These are phyloP conservation scores for Daldinia decipiens DNA, from an alignment of 495 filamentous ascomycete genomes.

Conservation along the genomic window DNA sequence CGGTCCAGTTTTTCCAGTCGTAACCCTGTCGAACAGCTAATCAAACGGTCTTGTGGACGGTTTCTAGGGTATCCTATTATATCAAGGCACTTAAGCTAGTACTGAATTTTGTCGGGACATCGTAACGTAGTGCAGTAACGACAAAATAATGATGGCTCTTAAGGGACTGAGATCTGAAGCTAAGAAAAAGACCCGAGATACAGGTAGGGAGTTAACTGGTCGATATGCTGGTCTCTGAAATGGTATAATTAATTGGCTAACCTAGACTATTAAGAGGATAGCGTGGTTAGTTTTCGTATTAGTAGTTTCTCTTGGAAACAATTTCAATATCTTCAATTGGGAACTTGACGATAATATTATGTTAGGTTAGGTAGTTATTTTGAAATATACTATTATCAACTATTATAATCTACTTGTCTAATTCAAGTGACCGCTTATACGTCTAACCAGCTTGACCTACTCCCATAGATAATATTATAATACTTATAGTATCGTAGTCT, in stretches of 20 bases:
- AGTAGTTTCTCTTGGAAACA: background rate
- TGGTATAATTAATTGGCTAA: background rate
- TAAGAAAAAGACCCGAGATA: background rate
- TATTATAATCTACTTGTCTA: too few species aligned
- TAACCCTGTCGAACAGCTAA: constrained; percentile 18
- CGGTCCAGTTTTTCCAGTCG: constrained; percentile 28
- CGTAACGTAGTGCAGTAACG: background rate
- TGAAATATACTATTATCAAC: too few species aligned
- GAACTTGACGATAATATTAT: too few species aligned
- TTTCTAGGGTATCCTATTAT: constrained; percentile 14
- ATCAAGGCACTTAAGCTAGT: background rate
- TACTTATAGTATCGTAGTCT: too few species aligned
- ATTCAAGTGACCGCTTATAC: background rate
- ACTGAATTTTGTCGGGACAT: constrained; percentile 1
- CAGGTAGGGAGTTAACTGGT: background rate
- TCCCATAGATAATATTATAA: background rate
- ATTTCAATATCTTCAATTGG: background rate
- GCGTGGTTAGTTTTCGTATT: constrained; percentile 1
- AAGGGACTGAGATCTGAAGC: background rate
- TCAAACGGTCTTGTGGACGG: constrained; percentile 3
- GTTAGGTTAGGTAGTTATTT: too few species aligned
- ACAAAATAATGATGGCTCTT: background rate
- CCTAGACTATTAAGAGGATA: background rate
- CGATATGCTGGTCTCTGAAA: background rate
- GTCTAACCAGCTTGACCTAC: background rate